phyloP scores from a whole-genome alignment of 768 basidiomycete species.

The Termitomyces sp. region DNA sequence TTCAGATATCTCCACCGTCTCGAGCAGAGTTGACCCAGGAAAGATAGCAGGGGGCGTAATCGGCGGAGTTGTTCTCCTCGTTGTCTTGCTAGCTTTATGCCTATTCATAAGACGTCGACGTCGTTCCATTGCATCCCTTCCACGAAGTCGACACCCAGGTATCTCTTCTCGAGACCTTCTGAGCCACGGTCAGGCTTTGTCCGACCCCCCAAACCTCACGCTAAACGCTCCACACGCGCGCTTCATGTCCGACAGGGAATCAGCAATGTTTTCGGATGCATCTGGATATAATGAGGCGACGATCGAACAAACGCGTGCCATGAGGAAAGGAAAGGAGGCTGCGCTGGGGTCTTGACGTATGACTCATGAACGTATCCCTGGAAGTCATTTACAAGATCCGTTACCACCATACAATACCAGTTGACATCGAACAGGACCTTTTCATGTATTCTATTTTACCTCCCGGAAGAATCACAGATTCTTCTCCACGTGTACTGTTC shows the following conservation, averaged over 20 bases:
- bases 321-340: conserved; percentile 3
- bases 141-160: too few species aligned
- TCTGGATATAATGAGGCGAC: conserved; percentile 7
- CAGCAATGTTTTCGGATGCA: not conserved
- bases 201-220: not conserved
- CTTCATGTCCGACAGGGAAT: not conserved
- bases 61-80: not conserved
- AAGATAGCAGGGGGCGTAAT: not conserved
- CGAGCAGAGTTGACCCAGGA: too few species aligned
- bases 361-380: not conserved
- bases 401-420: not conserved
- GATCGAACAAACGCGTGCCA: conserved; percentile 3
- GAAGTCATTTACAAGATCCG: not conserved
- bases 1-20: too few species aligned
- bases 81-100: not conserved
- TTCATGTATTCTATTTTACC: not conserved
- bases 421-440: not conserved
- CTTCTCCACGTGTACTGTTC: not conserved
- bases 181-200: too few species aligned
- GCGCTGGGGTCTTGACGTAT: not conserved
- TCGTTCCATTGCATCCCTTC: too few species aligned
- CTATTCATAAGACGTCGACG: not conserved
- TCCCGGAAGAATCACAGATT: not conserved
- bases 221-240: too few species aligned
- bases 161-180: not conserved